Conservation (phyloP, 306 rosid species). For the Castanea sativa region DNA sequence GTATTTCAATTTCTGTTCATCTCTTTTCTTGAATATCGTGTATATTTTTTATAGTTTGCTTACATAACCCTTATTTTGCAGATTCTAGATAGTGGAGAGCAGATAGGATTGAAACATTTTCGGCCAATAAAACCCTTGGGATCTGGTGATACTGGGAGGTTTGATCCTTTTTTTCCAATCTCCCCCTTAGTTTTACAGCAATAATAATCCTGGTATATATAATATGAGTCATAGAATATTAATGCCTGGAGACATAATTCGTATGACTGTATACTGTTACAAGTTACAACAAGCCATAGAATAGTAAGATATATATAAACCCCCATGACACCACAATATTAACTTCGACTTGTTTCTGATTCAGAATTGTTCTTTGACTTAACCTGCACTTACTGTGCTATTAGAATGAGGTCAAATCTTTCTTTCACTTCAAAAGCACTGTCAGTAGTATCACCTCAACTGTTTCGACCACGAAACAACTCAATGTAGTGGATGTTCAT, state of each 20-base stretch:
- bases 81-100: slow-evolving; percentile 75
- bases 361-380: background rate
- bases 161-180: background rate
- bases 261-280: background rate
- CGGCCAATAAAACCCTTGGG: slow-evolving; percentile 90
- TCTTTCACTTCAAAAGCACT: background rate
- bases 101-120: slow-evolving; percentile 75
- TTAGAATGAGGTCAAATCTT: background rate
- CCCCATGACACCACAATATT: background rate
- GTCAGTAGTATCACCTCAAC: slow-evolving; percentile 3
- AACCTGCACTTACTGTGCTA: background rate
- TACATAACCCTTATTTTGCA: slow-evolving; percentile 39
- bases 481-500: background rate
- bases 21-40: slow-evolving; percentile 6
- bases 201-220: background rate
- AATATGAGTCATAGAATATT: background rate
- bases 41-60: slow-evolving; percentile 13
- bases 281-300: background rate
- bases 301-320: background rate
- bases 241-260: background rate
- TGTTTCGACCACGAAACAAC: background rate
- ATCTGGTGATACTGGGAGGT: slow-evolving; percentile 98
- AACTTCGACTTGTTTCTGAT: background rate
- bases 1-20: slow-evolving; percentile 19
- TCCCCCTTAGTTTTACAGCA: slow-evolving; percentile 5